Evolutionary conservation across 495 filamentous ascomycete species (phyloP), one percentile per base, ranked within the genome.

Genomic region (Podospora appendiculata): DNA sequence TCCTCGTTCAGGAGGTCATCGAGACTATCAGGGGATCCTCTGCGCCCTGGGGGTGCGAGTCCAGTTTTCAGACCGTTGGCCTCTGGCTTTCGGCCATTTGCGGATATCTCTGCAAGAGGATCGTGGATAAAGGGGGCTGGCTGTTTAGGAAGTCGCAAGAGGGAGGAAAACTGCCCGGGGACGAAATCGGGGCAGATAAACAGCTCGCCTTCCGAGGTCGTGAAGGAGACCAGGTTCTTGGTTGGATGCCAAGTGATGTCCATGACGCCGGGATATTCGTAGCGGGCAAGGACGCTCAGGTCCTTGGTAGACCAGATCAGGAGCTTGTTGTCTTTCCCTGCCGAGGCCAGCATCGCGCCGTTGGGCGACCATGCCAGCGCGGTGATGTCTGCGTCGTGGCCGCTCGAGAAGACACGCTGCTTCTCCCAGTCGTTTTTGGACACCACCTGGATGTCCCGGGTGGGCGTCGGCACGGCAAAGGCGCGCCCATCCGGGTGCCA

Each of bases 401-500:
- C 90, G 19, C 80, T 80, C 7, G 80, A 61, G 60, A 97, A 97
- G 0, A 67, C 62, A 57, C 86, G 79, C 63, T 96, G 89, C 50
- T 82, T 84, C 63, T 88, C 86, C 85, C 91, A 95, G 58, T 93
- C 87, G n/a, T 80, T 78, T 50, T 79, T 79, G 18, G 91, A 95
- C 42, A 95, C 77, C 13, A 96, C 81, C 52, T 92, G 84, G 17
- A 97, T 84, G 57, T 96, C 90, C 62, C 85, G 74, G 1, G 88
- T 92, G 1, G 85, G 77, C 12, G 94, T 95, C 0, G 90, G 83
- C 0, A 84, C 83, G 9, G 89, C 89, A 68, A 98, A 95, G 6
- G 90, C 89, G 41, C 88, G 81, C 6, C 94, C 92, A 61, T 97
- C 94, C 0, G 94, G 94, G 71, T 96, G 92, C 93, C 93, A 98